phyloP scores from a whole-genome alignment of 2,329 filamentous ascomycete genomes.

The Ciborinia camelliae region DNA sequence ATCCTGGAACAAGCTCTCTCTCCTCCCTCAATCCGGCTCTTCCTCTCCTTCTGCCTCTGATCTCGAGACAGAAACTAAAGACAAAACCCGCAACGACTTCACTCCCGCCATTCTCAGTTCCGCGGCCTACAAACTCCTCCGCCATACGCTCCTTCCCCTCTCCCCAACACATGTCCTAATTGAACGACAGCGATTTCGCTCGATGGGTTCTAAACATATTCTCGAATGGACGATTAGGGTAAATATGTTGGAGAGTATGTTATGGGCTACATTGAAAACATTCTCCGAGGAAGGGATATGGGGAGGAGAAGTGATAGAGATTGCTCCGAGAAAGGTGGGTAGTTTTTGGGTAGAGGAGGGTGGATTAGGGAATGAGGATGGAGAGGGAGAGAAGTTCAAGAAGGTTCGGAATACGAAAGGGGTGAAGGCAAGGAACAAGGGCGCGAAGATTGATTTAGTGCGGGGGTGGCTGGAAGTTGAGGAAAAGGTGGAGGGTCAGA shows the following conservation, averaged over 20 bases:
- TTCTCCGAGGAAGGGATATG: slow-evolving; percentile 46
- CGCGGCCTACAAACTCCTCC: slow-evolving; percentile 54
- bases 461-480: slow-evolving; percentile 47
- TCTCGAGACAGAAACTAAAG: neutral
- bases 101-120: slow-evolving; percentile 51
- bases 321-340: slow-evolving; percentile 54
- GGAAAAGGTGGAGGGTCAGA: slow-evolving; percentile 8
- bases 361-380: slow-evolving; percentile 19
- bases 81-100: slow-evolving; percentile 44
- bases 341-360: slow-evolving; percentile 50
- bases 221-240: slow-evolving; percentile 82
- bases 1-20: slow-evolving; percentile 20
- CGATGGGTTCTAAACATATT: slow-evolving; percentile 59
- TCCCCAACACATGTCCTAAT: slow-evolving; percentile 69
- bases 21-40: slow-evolving; percentile 26
- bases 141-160: slow-evolving; percentile 45
- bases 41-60: slow-evolving; percentile 10
- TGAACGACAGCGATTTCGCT: slow-evolving; percentile 59
- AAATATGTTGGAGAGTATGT: slow-evolving; percentile 77
- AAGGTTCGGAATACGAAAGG: slow-evolving; percentile 43
- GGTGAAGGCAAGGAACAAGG: slow-evolving; percentile 47
- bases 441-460: slow-evolving; percentile 62
- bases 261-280: slow-evolving; percentile 66
- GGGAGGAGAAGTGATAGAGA: slow-evolving; percentile 46
- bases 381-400: slow-evolving; percentile 25